phyloP scores from a whole-genome alignment of 208 protist species.

The Spongospora subterranea region DNA sequence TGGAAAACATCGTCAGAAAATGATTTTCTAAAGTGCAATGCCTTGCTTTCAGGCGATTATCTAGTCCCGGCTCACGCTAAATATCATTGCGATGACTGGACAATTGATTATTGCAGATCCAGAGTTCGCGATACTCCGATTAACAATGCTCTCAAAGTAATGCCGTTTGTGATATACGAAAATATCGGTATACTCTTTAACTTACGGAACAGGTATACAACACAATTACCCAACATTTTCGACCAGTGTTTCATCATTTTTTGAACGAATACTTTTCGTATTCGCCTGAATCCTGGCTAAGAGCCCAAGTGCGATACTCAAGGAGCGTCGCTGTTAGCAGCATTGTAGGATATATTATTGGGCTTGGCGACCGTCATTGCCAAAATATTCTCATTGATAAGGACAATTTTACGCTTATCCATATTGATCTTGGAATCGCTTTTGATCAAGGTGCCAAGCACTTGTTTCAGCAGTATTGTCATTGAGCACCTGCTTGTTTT shows the following conservation, averaged over 20 bases:
- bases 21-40: neutral
- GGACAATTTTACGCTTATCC: conserved; percentile 66
- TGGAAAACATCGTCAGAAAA: conserved; percentile 18
- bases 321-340: conserved; percentile 65
- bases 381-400: conserved; percentile 74
- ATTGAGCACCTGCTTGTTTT: neutral
- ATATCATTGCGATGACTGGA: conserved; percentile 65
- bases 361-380: conserved; percentile 71
- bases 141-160: neutral
- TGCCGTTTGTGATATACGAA: no score
- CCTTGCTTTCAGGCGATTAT: neutral
- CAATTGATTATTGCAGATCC: neutral
- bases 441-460: conserved; percentile 70
- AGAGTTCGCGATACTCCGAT: neutral
- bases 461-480: neutral
- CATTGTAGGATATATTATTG: conserved; percentile 72
- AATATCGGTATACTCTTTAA: neutral
- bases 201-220: conserved; percentile 21
- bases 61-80: conserved; percentile 67
- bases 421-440: conserved; percentile 76
- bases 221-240: conserved; percentile 37
- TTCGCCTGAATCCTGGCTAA: conserved; percentile 63
- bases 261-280: conserved; percentile 69
- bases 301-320: conserved; percentile 60
- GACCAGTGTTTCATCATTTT: conserved; percentile 69